Evolutionary conservation across 345 rosid genomes (phyloP).

Genomic region (Rubroshorea leprosula): DNA sequence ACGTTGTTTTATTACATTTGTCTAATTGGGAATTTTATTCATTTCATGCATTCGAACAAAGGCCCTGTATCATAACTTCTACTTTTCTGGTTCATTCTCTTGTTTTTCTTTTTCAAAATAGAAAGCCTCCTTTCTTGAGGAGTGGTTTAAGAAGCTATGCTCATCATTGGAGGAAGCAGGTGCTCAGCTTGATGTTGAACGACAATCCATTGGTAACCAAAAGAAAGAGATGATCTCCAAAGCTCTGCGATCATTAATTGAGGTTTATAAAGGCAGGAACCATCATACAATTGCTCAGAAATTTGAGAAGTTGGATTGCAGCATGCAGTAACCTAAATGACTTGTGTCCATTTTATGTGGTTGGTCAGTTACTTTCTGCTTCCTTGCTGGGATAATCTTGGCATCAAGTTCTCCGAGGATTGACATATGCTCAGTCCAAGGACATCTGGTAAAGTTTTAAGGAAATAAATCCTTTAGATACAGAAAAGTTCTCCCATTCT

Average conservation of each 20-base stretch:
- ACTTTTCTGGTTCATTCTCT: conserved; percentile 10
- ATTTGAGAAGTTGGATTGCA: conserved; percentile 34
- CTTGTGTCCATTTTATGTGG: not conserved
- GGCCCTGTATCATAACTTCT: not conserved
- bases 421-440: too few species aligned
- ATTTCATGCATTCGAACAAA: not conserved
- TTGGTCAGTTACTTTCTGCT: not conserved
- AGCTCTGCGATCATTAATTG: conserved; percentile 50
- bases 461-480: too few species aligned
- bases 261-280: conserved; percentile 35
- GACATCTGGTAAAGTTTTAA: too few species aligned
- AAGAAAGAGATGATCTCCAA: conserved; percentile 67
- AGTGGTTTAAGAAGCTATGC: conserved; percentile 72
- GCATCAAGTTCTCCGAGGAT: too few species aligned
- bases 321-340: conserved; percentile 13
- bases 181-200: conserved; percentile 23
- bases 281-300: conserved; percentile 31
- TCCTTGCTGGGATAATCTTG: too few species aligned
- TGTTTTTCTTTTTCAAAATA: conserved; percentile 17
- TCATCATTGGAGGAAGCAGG: conserved; percentile 40
- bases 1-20: too few species aligned
- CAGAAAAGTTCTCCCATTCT: too few species aligned
- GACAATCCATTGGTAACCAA: conserved; percentile 34
- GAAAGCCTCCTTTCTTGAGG: conserved; percentile 80
- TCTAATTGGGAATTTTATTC: too few species aligned